A percentile compares a stretch with the other conserved stretches of the same genome.
Conservation (phyloP, 441 rosid species). For the Kokia cookei region DNA sequence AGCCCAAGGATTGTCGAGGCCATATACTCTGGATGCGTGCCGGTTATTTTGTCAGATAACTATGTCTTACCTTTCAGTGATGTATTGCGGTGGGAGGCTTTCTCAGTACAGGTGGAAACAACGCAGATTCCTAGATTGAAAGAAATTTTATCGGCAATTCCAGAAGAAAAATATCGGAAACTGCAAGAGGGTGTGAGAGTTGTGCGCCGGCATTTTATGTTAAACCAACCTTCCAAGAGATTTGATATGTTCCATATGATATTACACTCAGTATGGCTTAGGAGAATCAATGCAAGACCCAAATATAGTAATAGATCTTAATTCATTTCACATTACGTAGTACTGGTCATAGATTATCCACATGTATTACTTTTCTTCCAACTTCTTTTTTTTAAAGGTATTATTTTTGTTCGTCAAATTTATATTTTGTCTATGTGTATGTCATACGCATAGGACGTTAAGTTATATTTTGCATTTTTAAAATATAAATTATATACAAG, state of each 20-base stretch:
- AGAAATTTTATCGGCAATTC: slow-evolving; percentile 46
- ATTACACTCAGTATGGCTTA: slow-evolving; percentile 86
- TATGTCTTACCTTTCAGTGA: slow-evolving; percentile 85
- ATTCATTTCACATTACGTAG: too few species aligned
- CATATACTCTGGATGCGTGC: slow-evolving; percentile 75
- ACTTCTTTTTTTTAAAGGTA: too few species aligned
- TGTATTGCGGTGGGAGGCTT: slow-evolving; percentile 78
- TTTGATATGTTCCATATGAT: slow-evolving; percentile 80
- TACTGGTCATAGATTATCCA: neutral
- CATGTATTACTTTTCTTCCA: neutral
- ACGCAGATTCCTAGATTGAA: slow-evolving; percentile 66
- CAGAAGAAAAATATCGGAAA: slow-evolving; percentile 46
- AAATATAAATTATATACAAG: too few species aligned
- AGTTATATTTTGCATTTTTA: too few species aligned
- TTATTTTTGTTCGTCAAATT: neutral
- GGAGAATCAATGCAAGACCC: slow-evolving; percentile 60
- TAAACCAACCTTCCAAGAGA: slow-evolving; percentile 69
- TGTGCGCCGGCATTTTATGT: slow-evolving; percentile 66
- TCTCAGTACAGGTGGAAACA: slow-evolving; percentile 50
- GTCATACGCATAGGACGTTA: neutral
- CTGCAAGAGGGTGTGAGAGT: slow-evolving; percentile 45
- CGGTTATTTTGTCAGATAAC: slow-evolving; percentile 67
- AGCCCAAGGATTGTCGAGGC: slow-evolving; percentile 91
- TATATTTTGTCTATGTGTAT: too few species aligned
- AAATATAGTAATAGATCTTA: slow-evolving; percentile 3